Evolutionary conservation across 129 eudicot species (phyloP).

Genomic region (Arctium lappa): DNA sequence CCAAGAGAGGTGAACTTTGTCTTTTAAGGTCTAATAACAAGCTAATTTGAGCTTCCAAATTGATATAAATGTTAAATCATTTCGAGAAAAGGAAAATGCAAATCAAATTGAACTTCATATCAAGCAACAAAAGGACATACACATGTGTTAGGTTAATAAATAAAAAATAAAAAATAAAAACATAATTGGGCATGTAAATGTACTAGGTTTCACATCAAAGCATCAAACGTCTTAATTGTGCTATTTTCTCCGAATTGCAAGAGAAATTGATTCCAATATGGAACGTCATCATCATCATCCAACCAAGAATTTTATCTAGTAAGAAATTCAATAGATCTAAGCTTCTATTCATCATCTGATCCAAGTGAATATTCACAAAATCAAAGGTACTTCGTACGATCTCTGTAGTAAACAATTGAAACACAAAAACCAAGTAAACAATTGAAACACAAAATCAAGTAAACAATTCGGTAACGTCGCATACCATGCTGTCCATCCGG

Average conservation of each 20-base stretch:
- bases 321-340: constrained; percentile 13
- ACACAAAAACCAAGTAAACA: constrained; percentile 7
- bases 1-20: neutral
- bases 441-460: constrained; percentile 11
- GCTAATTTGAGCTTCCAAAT: neutral
- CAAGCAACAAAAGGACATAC: constrained; percentile 2
- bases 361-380: constrained; percentile 1
- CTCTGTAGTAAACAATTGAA: neutral
- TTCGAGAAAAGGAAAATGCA: neutral
- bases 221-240: neutral
- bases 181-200: neutral
- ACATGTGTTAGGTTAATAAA: neutral
- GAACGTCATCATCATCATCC: neutral
- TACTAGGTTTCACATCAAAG: neutral
- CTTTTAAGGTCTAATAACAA: neutral
- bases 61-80: neutral
- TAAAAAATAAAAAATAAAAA: too few species aligned
- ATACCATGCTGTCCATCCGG: neutral
- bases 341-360: neutral
- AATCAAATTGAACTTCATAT: constrained; percentile 1
- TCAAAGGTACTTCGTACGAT: constrained; percentile 7
- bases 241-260: constrained; percentile 1
- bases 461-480: neutral
- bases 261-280: neutral
- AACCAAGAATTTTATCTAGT: neutral